phyloP scores from a whole-genome alignment of 352 stramenopile species.

The Globisporangium splendens region DNA sequence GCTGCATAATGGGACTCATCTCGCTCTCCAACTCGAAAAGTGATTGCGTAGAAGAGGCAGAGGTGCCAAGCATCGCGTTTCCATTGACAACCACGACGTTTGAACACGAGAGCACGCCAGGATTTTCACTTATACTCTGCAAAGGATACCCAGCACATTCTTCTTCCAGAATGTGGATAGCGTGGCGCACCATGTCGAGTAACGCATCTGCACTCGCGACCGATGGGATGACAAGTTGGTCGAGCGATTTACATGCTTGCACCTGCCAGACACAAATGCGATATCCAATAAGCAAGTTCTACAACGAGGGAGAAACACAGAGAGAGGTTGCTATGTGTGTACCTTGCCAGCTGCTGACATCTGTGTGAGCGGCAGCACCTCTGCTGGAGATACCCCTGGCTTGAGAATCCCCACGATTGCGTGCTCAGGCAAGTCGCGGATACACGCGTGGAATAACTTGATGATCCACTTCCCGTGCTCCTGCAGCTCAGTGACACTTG shows the following conservation, averaged over 20 bases:
- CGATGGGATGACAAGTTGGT: slow-evolving; percentile 3
- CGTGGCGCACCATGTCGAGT: neutral
- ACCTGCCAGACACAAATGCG: slow-evolving; percentile 6
- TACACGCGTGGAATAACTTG: slow-evolving; percentile 14
- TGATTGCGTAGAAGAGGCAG: neutral
- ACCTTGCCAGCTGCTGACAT: slow-evolving; percentile 18
- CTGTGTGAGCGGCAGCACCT: neutral
- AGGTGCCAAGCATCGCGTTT: neutral
- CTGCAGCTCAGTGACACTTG: slow-evolving; percentile 15
- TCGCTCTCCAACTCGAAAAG: neutral
- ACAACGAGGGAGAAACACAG: neutral
- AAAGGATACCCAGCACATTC: neutral
- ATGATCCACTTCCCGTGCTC: slow-evolving; percentile 16
- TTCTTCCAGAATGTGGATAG: neutral
- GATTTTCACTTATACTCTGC: neutral
- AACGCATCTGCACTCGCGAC: neutral
- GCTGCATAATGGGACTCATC: neutral
- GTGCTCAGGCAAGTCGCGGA: slow-evolving; percentile 7
- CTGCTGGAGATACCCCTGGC: neutral
- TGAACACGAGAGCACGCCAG: slow-evolving; percentile 1
- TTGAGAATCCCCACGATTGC: slow-evolving; percentile 7
- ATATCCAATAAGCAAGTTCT: neutral
- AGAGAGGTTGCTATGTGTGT: neutral
- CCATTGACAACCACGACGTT: slow-evolving; percentile 17
- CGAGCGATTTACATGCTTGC: slow-evolving; percentile 11